A percentile compares a stretch with the other conserved stretches of the same genome.
phyloP scores from a whole-genome alignment of 495 filamentous ascomycete genomes.

The Elasticomyces elasticus region DNA sequence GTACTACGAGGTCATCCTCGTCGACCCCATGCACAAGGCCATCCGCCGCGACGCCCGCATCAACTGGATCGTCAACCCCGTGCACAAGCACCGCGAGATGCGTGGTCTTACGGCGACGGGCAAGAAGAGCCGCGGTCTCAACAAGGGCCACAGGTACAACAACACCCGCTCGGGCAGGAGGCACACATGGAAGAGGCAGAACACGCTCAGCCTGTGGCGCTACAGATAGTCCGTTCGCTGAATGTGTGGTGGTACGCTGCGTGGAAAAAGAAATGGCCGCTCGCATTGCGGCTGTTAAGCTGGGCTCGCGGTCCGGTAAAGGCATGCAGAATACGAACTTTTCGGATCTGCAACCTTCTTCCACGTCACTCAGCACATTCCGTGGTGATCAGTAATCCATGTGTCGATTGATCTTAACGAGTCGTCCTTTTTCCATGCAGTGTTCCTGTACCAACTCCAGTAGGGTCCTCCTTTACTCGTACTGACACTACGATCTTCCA shows the following conservation, averaged over 20 bases:
- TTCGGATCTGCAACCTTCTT: no score
- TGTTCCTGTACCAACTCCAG: no score
- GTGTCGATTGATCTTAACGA: no score
- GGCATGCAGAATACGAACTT: background rate
- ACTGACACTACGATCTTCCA: no score
- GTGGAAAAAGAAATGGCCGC: background rate
- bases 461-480: no score
- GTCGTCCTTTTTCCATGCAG: no score
- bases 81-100: conserved; percentile 99
- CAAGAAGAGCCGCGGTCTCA: conserved; percentile 98
- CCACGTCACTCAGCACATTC: no score
- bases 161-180: conserved; percentile 89
- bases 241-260: background rate
- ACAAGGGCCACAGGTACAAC: conserved; percentile 97
- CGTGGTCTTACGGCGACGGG: conserved; percentile 94
- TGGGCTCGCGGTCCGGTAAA: no score
- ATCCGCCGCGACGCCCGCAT: conserved; percentile 97
- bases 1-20: conserved; percentile 99
- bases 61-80: conserved; percentile 99
- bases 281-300: background rate
- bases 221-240: conserved; percentile 47
- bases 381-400: no score
- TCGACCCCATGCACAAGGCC: conserved; percentile 99
- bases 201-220: conserved; percentile 91
- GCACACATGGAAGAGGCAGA: conserved; percentile 99